phyloP scores from a whole-genome alignment of 352 stramenopile genomes.

The Globisporangium parvum region DNA sequence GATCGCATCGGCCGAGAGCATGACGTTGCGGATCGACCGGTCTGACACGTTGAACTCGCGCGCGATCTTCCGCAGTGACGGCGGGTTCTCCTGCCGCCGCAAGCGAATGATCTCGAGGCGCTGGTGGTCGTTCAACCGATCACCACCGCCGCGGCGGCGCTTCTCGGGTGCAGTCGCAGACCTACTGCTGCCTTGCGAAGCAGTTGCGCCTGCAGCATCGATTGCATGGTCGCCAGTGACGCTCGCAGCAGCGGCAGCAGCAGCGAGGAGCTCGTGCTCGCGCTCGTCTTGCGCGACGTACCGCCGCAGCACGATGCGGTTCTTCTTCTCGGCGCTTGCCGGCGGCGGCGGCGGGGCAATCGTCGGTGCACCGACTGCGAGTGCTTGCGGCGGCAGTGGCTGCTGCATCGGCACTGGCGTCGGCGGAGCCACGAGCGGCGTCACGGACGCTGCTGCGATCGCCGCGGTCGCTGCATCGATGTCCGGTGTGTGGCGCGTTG shows the following conservation, averaged over 20 bases:
- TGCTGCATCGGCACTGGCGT: background rate
- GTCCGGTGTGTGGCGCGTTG: no score
- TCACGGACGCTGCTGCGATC: no score
- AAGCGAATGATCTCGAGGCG: slow-evolving; percentile 15
- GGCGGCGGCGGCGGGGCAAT: background rate
- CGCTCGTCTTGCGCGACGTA: slow-evolving; percentile 12
- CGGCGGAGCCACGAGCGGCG: background rate
- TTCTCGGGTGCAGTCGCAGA: slow-evolving; percentile 3
- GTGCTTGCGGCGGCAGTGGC: background rate
- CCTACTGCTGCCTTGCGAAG: no score
- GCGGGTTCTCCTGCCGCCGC: slow-evolving; percentile 11
- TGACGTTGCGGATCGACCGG: slow-evolving; percentile 15
- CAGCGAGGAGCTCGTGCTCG: slow-evolving; percentile 3
- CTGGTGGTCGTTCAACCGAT: slow-evolving; percentile 15
- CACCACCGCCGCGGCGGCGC: slow-evolving; percentile 11
- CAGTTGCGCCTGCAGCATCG: no score
- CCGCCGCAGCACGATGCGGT: slow-evolving; percentile 9
- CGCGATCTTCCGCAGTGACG: slow-evolving; percentile 14
- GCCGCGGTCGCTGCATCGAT: background rate
- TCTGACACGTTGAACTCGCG: slow-evolving; percentile 14
- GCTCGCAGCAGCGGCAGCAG: background rate
- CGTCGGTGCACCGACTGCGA: no score
- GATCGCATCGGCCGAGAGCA: slow-evolving; percentile 8
- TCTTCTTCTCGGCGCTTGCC: slow-evolving; percentile 5
- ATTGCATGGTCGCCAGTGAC: background rate